Evolutionary conservation across 1,139 yeast genomes (phyloP).

Genomic region (Diutina catenulata): DNA sequence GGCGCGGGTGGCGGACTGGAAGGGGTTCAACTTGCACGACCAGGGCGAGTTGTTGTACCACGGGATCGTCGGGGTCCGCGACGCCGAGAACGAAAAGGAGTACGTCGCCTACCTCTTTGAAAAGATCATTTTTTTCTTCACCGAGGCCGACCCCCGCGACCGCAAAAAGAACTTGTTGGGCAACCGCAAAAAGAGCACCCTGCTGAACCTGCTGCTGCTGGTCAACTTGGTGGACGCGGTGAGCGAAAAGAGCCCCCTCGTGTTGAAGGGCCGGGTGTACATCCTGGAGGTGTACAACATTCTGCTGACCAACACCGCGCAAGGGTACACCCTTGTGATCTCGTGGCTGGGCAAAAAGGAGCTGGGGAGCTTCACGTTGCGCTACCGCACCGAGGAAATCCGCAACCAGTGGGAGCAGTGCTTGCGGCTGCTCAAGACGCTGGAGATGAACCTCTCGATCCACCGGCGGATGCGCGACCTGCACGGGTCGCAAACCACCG

Average conservation of each 20-base stretch:
- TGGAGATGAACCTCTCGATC: constrained; percentile 30
- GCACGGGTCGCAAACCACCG: constrained; percentile 19
- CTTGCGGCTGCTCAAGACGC: constrained; percentile 31
- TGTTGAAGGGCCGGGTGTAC: constrained; percentile 59
- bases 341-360: constrained; percentile 77
- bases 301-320: constrained; percentile 15
- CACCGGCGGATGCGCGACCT: constrained; percentile 29
- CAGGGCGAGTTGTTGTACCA: constrained; percentile 80
- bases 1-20: constrained; percentile 80
- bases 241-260: constrained; percentile 24
- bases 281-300: constrained; percentile 54
- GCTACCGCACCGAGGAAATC: constrained; percentile 59
- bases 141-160: constrained; percentile 21
- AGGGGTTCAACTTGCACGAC: constrained; percentile 73
- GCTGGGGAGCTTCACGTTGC: constrained; percentile 60
- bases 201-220: constrained; percentile 22
- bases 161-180: constrained; percentile 26
- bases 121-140: constrained; percentile 71
- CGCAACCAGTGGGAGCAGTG: constrained; percentile 63
- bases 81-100: constrained; percentile 68
- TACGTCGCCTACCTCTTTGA: constrained; percentile 86
- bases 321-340: constrained; percentile 49
- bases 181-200: constrained; percentile 30
- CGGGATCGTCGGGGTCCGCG: constrained; percentile 67
- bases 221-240: constrained; percentile 27